These are phyloP conservation scores for Microcyclosporella mali DNA, from an alignment of 2,329 filamentous ascomycete genomes.

Conservation along the genomic window DNA sequence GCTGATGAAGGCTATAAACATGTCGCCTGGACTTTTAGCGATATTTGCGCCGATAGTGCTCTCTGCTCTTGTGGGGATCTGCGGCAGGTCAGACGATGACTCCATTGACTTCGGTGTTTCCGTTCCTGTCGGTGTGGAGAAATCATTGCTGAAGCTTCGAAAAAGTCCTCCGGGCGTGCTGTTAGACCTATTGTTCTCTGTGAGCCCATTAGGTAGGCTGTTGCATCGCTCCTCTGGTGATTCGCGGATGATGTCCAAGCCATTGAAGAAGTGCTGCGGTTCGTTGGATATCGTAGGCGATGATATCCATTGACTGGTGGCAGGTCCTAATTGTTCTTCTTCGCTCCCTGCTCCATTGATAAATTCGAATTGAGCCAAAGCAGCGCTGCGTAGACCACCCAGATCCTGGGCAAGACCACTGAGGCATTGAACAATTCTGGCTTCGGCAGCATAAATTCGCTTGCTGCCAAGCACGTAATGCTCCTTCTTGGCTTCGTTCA, in stretches of 20 bases:
- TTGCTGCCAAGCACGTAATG: conserved; percentile 78
- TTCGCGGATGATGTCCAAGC: conserved; percentile 40
- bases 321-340: conserved; percentile 4
- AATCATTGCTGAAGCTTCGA: conserved; percentile 11
- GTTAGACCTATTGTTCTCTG: background rate
- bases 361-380: conserved; percentile 80
- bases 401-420: conserved; percentile 82
- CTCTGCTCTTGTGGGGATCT: background rate
- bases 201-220: background rate
- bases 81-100: conserved; percentile 7
- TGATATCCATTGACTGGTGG: conserved; percentile 8
- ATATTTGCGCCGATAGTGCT: conserved; percentile 9
- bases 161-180: background rate
- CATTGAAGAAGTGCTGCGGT: conserved; percentile 22
- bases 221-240: conserved; percentile 27
- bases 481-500: conserved; percentile 83
- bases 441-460: conserved; percentile 70
- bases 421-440: conserved; percentile 73
- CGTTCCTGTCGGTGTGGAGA: conserved; percentile 12
- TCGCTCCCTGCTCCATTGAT: conserved; percentile 54
- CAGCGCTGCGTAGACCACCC: conserved; percentile 82
- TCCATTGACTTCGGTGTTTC: conserved; percentile 13
- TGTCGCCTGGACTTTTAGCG: conserved; percentile 56
- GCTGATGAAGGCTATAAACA: conserved; percentile 84
- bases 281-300: conserved; percentile 8